phyloP scores from a whole-genome alignment of 192 early-diverging fungal species.

The Mortierella alpina region DNA sequence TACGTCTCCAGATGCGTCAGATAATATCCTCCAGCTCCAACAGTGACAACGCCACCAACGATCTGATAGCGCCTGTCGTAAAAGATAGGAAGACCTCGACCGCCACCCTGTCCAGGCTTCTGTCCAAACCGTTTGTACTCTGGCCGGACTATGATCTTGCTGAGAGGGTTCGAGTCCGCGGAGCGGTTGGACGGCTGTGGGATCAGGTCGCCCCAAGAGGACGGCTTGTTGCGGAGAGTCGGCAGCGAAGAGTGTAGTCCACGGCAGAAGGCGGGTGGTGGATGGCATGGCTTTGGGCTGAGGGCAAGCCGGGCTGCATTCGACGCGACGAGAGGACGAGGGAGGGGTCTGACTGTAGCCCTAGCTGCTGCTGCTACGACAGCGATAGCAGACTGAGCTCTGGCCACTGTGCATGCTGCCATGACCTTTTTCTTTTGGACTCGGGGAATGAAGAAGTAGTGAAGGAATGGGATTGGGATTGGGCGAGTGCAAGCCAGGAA shows the following conservation, averaged over 20 bases:
- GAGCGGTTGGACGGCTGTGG: slow-evolving; percentile 12
- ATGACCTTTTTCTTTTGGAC: no score
- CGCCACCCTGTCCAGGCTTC: not conserved
- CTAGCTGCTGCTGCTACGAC: no score
- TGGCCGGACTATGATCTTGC: slow-evolving; percentile 16
- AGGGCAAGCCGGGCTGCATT: not conserved
- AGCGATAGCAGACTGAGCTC: no score
- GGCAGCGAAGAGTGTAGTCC: slow-evolving; percentile 16
- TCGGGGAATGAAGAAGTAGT: no score
- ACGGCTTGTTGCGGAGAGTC: slow-evolving; percentile 1
- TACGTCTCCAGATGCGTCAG: slow-evolving; percentile 76
- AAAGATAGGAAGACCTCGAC: slow-evolving; percentile 15
- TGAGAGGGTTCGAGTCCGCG: slow-evolving; percentile 4
- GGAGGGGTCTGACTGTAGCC: no score
- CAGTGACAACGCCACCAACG: slow-evolving; percentile 26
- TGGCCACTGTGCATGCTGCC: no score
- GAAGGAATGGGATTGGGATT: no score
- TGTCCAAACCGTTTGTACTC: slow-evolving; percentile 50
- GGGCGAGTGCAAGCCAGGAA: no score
- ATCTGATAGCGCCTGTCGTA: slow-evolving; percentile 30
- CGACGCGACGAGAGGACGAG: no score
- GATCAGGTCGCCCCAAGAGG: slow-evolving; percentile 39
- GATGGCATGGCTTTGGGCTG: not conserved
- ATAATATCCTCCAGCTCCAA: slow-evolving; percentile 68
- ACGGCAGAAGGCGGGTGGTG: slow-evolving; percentile 10